phyloP scores from a whole-genome alignment of 805 yeast genomes.

The Ogataea glucozyma region DNA sequence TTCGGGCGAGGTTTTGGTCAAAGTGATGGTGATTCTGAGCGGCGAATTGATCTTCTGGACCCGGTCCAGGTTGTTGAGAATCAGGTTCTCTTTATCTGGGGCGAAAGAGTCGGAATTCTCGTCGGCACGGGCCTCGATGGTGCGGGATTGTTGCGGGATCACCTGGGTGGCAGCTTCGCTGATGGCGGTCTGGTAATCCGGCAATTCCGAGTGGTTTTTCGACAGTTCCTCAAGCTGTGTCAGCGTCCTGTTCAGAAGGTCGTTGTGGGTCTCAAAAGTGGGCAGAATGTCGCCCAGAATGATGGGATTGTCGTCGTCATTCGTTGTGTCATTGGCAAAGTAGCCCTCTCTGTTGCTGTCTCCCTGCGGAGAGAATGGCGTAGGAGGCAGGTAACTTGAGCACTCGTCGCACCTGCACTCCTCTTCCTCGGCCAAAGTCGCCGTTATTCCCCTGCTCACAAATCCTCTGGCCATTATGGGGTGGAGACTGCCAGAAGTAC shows the following conservation, averaged over 20 bases:
- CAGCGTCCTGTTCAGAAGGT: constrained; percentile 25
- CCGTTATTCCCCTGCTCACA: neutral
- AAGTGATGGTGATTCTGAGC: constrained; percentile 25
- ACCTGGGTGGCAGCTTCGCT: constrained; percentile 5
- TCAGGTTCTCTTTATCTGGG: constrained; percentile 20
- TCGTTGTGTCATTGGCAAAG: constrained; percentile 8
- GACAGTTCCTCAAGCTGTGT: constrained; percentile 16
- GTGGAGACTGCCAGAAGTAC: neutral
- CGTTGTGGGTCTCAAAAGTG: constrained; percentile 65
- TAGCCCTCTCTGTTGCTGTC: constrained; percentile 10
- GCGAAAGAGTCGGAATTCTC: constrained; percentile 4
- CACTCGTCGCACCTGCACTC: constrained; percentile 19
- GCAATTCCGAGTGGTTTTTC: constrained; percentile 9
- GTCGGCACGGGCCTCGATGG: neutral
- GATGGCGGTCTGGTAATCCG: constrained; percentile 21
- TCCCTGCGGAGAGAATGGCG: constrained; percentile 14
- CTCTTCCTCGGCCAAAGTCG: constrained; percentile 6
- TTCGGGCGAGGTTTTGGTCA: constrained; percentile 45
- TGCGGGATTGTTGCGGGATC: neutral
- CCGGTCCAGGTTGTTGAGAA: constrained; percentile 26
- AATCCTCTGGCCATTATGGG: neutral
- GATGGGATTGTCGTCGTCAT: constrained; percentile 15
- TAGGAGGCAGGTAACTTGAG: constrained; percentile 14
- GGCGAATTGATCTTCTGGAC: constrained; percentile 25
- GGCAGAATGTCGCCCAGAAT: constrained; percentile 58